A percentile compares a stretch with the other conserved stretches of the same genome.
These are phyloP conservation scores for Shiraia bambusicola DNA, from an alignment of 2,329 filamentous ascomycete species.

Conservation along the genomic window DNA sequence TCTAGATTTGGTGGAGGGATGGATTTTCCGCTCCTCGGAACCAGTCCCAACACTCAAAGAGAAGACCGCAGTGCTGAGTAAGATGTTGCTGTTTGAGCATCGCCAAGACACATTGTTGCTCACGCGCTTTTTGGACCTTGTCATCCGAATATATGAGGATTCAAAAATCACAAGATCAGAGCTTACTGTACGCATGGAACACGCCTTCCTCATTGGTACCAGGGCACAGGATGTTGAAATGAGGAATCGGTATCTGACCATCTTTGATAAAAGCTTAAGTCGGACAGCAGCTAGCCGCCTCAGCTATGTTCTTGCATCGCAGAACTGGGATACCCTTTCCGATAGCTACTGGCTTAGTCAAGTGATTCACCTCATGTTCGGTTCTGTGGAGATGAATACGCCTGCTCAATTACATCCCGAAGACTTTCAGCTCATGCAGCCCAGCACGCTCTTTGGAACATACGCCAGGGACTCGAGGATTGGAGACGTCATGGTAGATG, in stretches of 20 bases:
- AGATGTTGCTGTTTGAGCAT: slow-evolving; percentile 95
- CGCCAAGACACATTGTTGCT: slow-evolving; percentile 80
- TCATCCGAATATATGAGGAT: slow-evolving; percentile 97
- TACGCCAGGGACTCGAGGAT: slow-evolving; percentile 70
- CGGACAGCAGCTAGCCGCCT: slow-evolving; percentile 86
- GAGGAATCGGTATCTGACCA: slow-evolving; percentile 93
- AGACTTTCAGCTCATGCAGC: slow-evolving; percentile 77
- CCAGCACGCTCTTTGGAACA: slow-evolving; percentile 71
- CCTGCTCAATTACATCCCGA: slow-evolving; percentile 75
- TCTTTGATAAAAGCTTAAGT: slow-evolving; percentile 94
- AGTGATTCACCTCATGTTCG: slow-evolving; percentile 88
- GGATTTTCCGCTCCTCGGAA: slow-evolving; percentile 94
- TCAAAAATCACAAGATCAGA: slow-evolving; percentile 93
- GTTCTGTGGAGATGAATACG: slow-evolving; percentile 83
- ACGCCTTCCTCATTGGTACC: slow-evolving; percentile 95
- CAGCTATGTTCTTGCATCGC: slow-evolving; percentile 82
- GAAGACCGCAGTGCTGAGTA: slow-evolving; percentile 97
- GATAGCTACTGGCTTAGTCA: slow-evolving; percentile 98
- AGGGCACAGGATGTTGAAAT: slow-evolving; percentile 92
- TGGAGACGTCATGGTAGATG: slow-evolving; percentile 71
- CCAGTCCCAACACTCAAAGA: slow-evolving; percentile 97
- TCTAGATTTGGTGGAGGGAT: slow-evolving; percentile 86
- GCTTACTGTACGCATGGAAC: slow-evolving; percentile 94
- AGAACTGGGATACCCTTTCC: slow-evolving; percentile 94
- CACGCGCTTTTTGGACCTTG: slow-evolving; percentile 89